phyloP scores from a whole-genome alignment of 805 yeast genomes.

The Metschnikowia borealis region DNA sequence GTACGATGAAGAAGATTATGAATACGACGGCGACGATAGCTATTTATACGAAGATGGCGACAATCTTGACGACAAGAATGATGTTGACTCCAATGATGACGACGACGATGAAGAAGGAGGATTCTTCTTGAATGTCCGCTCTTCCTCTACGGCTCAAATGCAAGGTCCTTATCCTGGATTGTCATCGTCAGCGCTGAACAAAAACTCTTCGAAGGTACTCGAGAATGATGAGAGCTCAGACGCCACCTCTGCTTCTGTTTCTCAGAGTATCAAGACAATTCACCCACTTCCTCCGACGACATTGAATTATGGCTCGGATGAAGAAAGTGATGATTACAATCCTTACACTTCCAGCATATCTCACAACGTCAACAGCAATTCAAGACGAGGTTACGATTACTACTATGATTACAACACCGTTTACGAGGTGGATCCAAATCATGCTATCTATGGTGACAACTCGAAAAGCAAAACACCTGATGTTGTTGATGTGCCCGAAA shows the following conservation, averaged over 20 bases:
- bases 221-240: conserved; percentile 24
- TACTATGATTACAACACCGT: conserved; percentile 79
- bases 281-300: conserved; percentile 83
- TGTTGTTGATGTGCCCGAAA: conserved; percentile 46
- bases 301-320: conserved; percentile 67
- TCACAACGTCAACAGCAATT: conserved; percentile 64
- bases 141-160: conserved; percentile 33
- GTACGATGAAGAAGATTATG: conserved; percentile 17
- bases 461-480: conserved; percentile 31
- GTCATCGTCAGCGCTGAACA: conserved; percentile 8
- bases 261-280: conserved; percentile 50
- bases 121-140: conserved; percentile 54
- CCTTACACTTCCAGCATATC: conserved; percentile 53
- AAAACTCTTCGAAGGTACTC: conserved; percentile 6
- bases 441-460: conserved; percentile 32
- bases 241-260: conserved; percentile 27
- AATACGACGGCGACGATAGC: conserved; percentile 16
- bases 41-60: conserved; percentile 14
- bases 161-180: conserved; percentile 18
- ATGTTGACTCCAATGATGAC: conserved; percentile 26
- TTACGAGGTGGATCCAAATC: conserved; percentile 50
- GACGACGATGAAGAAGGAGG: conserved; percentile 60
- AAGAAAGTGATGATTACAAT: conserved; percentile 57
- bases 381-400: conserved; percentile 67
- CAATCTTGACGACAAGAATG: conserved; percentile 18